phyloP scores from a whole-genome alignment of 2,329 filamentous ascomycete species.

The Phyllosticta capitalensis region DNA sequence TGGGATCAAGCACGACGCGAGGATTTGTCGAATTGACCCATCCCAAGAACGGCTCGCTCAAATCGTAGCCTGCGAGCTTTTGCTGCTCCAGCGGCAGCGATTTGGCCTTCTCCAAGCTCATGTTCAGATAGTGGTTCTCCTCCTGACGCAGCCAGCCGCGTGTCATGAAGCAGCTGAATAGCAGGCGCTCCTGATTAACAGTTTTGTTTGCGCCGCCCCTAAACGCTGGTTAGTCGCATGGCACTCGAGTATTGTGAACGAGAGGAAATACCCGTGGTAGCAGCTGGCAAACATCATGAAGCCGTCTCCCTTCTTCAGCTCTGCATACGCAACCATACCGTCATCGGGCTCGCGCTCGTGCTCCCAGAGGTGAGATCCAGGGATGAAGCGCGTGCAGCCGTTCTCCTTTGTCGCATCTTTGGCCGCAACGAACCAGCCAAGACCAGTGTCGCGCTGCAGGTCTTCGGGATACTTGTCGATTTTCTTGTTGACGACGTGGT shows the following conservation, averaged over 20 bases:
- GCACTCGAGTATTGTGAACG: background rate
- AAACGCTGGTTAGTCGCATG: background rate
- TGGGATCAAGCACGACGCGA: background rate
- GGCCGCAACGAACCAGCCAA: conserved; percentile 29
- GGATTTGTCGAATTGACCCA: conserved; percentile 1
- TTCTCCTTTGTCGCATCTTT: conserved; percentile 23
- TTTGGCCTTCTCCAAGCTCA: conserved; percentile 17
- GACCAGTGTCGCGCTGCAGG: conserved; percentile 17
- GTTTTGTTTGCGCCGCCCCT: conserved; percentile 24
- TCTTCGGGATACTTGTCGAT: background rate
- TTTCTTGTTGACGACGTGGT: background rate
- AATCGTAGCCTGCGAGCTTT: conserved; percentile 15
- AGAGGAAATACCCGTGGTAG: conserved; percentile 23
- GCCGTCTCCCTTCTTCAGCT: conserved; percentile 27
- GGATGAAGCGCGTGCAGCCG: conserved; percentile 30
- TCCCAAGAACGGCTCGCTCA: conserved; percentile 13
- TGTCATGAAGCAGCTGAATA: conserved; percentile 26
- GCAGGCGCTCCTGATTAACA: conserved; percentile 21
- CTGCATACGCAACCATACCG: conserved; percentile 14
- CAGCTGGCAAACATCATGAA: conserved; percentile 28
- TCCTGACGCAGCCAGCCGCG: conserved; percentile 29
- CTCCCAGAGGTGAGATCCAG: conserved; percentile 24
- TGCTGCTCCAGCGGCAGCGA: conserved; percentile 13
- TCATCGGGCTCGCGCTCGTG: background rate
- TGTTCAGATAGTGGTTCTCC: conserved; percentile 31